phyloP scores from a whole-genome alignment of 1,139 yeast species.

The Yamadazyma mexicana region DNA sequence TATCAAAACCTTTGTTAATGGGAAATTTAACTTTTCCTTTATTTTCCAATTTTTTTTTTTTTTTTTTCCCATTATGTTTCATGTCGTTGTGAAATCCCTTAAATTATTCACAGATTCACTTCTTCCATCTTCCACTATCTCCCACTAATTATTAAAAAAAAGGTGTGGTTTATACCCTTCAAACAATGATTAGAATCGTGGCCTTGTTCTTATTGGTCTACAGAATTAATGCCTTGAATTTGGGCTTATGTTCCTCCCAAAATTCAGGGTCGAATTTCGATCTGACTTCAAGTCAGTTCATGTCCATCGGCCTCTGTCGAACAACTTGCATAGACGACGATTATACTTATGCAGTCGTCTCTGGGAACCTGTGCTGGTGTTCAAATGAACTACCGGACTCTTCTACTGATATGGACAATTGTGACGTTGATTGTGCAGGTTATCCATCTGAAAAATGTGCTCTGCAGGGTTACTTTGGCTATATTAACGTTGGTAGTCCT shows the following conservation, averaged over 20 bases:
- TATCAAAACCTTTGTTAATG: neutral
- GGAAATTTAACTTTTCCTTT: slow-evolving; percentile 1
- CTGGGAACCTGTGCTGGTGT: slow-evolving; percentile 58
- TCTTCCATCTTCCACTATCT: too few species aligned
- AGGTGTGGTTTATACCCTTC: too few species aligned
- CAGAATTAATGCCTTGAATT: slow-evolving; percentile 11
- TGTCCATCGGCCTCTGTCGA: slow-evolving; percentile 59
- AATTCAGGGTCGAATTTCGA: slow-evolving; percentile 36
- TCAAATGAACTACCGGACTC: slow-evolving; percentile 50
- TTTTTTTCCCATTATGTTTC: too few species aligned
- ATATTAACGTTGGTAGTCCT: slow-evolving; percentile 29
- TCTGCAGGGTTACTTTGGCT: slow-evolving; percentile 33
- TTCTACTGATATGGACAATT: slow-evolving; percentile 32
- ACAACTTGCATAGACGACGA: slow-evolving; percentile 43
- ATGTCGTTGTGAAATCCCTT: slow-evolving; percentile 2
- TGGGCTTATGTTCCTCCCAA: slow-evolving; percentile 44
- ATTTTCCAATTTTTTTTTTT: too few species aligned
- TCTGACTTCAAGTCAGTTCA: slow-evolving; percentile 21
- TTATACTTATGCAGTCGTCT: slow-evolving; percentile 58
- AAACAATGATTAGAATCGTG: neutral
- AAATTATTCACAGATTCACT: neutral
- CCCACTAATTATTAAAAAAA: too few species aligned
- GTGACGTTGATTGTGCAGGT: slow-evolving; percentile 56
- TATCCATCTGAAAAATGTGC: slow-evolving; percentile 37
- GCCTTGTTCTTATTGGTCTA: neutral